Evolutionary conservation across 2,329 filamentous ascomycete species (phyloP).

Genomic region (Sarocladiaceae sp.): DNA sequence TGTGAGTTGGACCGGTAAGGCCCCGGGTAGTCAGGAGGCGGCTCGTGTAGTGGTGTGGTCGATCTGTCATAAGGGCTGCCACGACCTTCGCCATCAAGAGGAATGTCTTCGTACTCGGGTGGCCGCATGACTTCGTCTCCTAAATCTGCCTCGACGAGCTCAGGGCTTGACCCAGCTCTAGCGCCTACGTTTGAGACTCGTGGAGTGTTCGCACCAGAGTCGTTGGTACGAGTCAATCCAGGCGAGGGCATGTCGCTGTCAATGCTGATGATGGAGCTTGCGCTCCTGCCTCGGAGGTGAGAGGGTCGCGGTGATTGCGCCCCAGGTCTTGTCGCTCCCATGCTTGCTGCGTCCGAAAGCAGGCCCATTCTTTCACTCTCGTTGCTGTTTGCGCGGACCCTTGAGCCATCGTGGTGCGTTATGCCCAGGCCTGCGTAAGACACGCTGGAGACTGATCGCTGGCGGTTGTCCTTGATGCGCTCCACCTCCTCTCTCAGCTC

Average conservation of each 20-base stretch:
- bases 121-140: constrained; percentile 45
- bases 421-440: constrained; percentile 74
- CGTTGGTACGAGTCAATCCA: constrained; percentile 30
- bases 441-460: constrained; percentile 68
- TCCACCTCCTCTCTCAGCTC: constrained; percentile 54
- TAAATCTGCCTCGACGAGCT: constrained; percentile 47
- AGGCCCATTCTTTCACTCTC: constrained; percentile 71
- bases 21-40: constrained; percentile 49
- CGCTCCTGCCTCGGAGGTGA: constrained; percentile 43
- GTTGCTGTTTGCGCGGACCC: constrained; percentile 66
- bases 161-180: constrained; percentile 46
- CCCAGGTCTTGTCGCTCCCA: constrained; percentile 33
- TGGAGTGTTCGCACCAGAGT: constrained; percentile 40
- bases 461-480: constrained; percentile 53
- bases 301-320: constrained; percentile 24
- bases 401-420: constrained; percentile 71
- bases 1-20: constrained; percentile 25
- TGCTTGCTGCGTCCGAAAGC: constrained; percentile 67
- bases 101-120: constrained; percentile 51
- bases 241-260: constrained; percentile 41
- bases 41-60: constrained; percentile 39
- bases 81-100: constrained; percentile 33
- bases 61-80: constrained; percentile 24
- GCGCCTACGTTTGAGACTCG: constrained; percentile 25
- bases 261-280: constrained; percentile 53